These are phyloP conservation scores for Coemansia sp. DNA, from an alignment of 192 early-diverging fungal genomes.

Conservation along the genomic window DNA sequence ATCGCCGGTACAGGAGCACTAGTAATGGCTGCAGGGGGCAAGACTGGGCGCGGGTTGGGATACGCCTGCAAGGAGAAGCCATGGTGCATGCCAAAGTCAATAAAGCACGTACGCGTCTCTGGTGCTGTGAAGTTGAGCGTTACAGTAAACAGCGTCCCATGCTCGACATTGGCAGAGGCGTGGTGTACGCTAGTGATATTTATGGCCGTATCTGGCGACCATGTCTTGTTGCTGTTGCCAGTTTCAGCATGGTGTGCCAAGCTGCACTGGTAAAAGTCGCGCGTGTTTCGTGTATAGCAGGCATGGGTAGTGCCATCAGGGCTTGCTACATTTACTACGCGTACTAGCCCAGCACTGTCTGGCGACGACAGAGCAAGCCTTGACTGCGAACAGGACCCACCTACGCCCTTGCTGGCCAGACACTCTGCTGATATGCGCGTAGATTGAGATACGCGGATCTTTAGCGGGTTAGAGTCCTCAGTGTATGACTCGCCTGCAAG, in stretches of 20 bases:
- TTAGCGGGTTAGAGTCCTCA: conserved; percentile 20
- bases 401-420: neutral
- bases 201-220: conserved; percentile 43
- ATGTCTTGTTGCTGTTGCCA: neutral
- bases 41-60: conserved; percentile 39
- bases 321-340: conserved; percentile 19
- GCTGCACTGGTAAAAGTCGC: conserved; percentile 44
- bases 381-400: conserved; percentile 17
- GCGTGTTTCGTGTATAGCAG: conserved; percentile 40
- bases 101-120: conserved; percentile 53
- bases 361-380: conserved; percentile 41
- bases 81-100: conserved; percentile 45
- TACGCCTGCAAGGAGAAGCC: conserved; percentile 48
- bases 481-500: conserved; percentile 37
- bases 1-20: conserved; percentile 16
- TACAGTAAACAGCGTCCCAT: conserved; percentile 40
- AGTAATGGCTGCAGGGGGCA: conserved; percentile 18
- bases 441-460: conserved; percentile 39
- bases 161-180: conserved; percentile 2
- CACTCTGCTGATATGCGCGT: conserved; percentile 32
- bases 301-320: conserved; percentile 6
- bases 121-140: conserved; percentile 37
- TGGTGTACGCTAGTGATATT: conserved; percentile 33
- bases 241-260: neutral
- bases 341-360: conserved; percentile 40